Evolutionary conservation across 2,329 filamentous ascomycete species (phyloP).

Genomic region (Alternaria tenuissima): DNA sequence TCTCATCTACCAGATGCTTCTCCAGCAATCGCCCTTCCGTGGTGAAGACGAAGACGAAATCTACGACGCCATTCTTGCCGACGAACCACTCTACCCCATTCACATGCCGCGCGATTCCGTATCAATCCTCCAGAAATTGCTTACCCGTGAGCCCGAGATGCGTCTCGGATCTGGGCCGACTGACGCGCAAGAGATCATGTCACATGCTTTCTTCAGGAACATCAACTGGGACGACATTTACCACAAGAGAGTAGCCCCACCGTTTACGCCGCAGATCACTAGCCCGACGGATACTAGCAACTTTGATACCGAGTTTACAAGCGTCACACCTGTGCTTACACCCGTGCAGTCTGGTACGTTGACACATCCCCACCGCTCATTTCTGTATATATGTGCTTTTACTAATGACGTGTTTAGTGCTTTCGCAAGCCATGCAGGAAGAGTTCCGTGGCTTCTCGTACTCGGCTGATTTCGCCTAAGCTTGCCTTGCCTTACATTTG

Average conservation of each 20-base stretch:
- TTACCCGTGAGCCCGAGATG: conserved; percentile 93
- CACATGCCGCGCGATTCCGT: conserved; percentile 99
- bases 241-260: conserved; percentile 87
- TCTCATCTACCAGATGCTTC: conserved; percentile 98
- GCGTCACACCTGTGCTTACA: conserved; percentile 94
- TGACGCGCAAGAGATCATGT: conserved; percentile 98
- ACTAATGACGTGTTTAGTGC: conserved; percentile 64
- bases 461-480: conserved; percentile 80
- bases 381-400: neutral
- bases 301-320: conserved; percentile 98
- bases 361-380: neutral
- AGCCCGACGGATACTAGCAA: conserved; percentile 98
- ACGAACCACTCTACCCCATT: conserved; percentile 97
- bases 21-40: conserved; percentile 98
- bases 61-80: conserved; percentile 96
- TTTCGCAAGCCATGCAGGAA: conserved; percentile 99
- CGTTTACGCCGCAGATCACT: conserved; percentile 89
- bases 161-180: conserved; percentile 93
- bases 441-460: conserved; percentile 99
- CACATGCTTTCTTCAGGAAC: conserved; percentile 95
- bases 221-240: conserved; percentile 99
- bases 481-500: conserved; percentile 14
- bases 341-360: conserved; percentile 93
- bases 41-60: conserved; percentile 99
- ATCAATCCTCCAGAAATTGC: conserved; percentile 94